Conservation (phyloP, 345 rosid species). For the Dipteronia dyeriana region DNA sequence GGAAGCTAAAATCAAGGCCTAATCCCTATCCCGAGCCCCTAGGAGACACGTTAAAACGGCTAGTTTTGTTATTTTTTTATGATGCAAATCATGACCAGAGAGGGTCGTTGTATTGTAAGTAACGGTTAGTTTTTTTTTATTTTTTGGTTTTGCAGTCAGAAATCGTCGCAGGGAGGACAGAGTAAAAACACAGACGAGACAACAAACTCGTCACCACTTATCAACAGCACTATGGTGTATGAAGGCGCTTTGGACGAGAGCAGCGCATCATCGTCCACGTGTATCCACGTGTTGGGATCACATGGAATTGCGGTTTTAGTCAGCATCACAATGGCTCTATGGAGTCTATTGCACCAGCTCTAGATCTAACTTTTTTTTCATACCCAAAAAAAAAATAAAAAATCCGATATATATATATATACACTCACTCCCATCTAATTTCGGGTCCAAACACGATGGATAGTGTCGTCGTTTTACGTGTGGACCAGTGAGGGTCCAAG, state of each 20-base stretch:
- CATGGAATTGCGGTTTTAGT: slow-evolving; percentile 21
- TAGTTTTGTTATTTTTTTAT: not conserved
- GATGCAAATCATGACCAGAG: not conserved
- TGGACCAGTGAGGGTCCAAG: not conserved
- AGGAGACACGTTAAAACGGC: slow-evolving; percentile 21
- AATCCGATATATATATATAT: not conserved
- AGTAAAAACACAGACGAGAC: slow-evolving; percentile 20
- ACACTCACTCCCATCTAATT: not conserved
- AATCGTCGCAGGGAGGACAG: slow-evolving; percentile 60
- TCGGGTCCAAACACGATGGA: slow-evolving; percentile 1
- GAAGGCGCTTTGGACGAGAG: slow-evolving; percentile 59
- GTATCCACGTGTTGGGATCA: slow-evolving; percentile 22
- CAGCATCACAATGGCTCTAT: slow-evolving; percentile 36
- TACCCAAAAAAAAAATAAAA: not conserved
- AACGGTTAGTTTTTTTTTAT: slow-evolving; percentile 36
- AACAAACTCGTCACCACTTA: slow-evolving; percentile 13
- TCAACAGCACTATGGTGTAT: slow-evolving; percentile 61
- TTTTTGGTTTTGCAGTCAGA: slow-evolving; percentile 55
- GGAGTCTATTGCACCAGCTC: slow-evolving; percentile 34
- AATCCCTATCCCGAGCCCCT: no score
- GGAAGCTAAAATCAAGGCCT: not conserved
- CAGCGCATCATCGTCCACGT: slow-evolving; percentile 44
- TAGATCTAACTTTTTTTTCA: not conserved
- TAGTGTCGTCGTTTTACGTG: not conserved
- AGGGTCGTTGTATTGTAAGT: not conserved